These are phyloP conservation scores for Abelmoschus esculentus DNA, from an alignment of 345 rosid species.

Conservation along the genomic window DNA sequence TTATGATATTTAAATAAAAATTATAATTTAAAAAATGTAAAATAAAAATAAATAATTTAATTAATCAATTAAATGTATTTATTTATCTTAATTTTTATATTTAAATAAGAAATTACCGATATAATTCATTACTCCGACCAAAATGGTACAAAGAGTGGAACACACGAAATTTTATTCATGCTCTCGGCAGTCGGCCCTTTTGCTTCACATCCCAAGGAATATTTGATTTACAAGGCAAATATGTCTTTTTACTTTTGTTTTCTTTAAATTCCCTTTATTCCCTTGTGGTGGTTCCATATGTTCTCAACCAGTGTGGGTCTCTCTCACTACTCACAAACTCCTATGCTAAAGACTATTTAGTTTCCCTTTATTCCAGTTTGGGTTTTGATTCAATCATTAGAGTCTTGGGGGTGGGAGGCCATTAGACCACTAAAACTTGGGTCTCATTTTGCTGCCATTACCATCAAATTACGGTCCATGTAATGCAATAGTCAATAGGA, in stretches of 20 bases:
- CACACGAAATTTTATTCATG: constrained; percentile 9
- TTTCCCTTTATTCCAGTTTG: not conserved
- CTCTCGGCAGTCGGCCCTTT: not conserved
- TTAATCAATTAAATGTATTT: too few relatives aligned
- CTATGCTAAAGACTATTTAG: too few relatives aligned
- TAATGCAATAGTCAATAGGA: not conserved
- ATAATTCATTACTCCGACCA: not conserved
- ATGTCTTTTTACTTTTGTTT: not conserved
- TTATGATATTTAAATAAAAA: too few relatives aligned
- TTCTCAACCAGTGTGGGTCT: too few relatives aligned
- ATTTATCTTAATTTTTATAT: too few relatives aligned
- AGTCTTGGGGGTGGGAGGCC: not conserved
- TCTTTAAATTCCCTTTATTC: not conserved
- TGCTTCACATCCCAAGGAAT: not conserved
- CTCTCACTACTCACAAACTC: too few relatives aligned
- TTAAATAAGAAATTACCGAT: too few relatives aligned
- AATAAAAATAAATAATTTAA: too few relatives aligned
- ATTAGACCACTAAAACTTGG: not conserved
- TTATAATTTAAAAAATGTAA: too few relatives aligned
- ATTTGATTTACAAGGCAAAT: constrained; percentile 17
- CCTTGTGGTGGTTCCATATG: too few relatives aligned
- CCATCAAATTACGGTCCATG: not conserved
- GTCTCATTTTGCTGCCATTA: not conserved
- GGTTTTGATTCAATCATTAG: not conserved
- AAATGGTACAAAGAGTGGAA: constrained; percentile 18